Base-by-base conservation (phyloP, 1,284 basidiomycete genomes). In the Exsudoporus floridanus region DNA sequence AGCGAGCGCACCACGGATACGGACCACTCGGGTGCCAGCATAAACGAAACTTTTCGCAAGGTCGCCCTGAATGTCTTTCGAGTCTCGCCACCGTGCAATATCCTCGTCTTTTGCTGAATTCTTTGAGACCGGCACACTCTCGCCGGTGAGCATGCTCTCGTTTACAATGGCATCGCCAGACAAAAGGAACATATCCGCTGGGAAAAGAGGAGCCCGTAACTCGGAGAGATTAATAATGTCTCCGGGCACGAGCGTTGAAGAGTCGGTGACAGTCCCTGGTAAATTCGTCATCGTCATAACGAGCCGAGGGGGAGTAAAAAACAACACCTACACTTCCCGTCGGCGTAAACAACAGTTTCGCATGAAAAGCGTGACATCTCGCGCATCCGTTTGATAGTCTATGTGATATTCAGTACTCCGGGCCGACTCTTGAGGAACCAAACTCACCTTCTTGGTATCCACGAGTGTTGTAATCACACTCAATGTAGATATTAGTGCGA, bases 101-200 rank as follows among this genome's bases (percentile, higher is more conserved):
- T 86, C 85, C 36, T 85, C 84, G 60, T 90, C 87, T 59, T 81
- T 86, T 50, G 88, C 78, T 0, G 94, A 88, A 23, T 81, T 72
- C 70, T 98, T 98, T 66, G 88, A 90, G 50, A 98, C 92, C 0
- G 94, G 95, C 0, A 98, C 90, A 61, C 92, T 95, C 71, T 98
- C 95, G 10, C 94, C 94, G 0, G 94, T 98, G 16, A 99, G 82
- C 96, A 98, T 98, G 57, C 93, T 96, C 74, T 99, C 97, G 69
- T 99, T 98, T 52, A 98, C 90, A 57, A 99, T 97, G 0, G 94
- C 94, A 67, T 98, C 97, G 5, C 97, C 96, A 7, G 91, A 92
- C 28, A 99, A 83, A 16, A 98, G 79, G 60, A 98, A 83, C 57
- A 96, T 82, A 69, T 99, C 97, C 13, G 93, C 92, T 1, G 97